Evolutionary conservation across 768 basidiomycete species (phyloP).

Genomic region (Lactarius hatsudake): DNA sequence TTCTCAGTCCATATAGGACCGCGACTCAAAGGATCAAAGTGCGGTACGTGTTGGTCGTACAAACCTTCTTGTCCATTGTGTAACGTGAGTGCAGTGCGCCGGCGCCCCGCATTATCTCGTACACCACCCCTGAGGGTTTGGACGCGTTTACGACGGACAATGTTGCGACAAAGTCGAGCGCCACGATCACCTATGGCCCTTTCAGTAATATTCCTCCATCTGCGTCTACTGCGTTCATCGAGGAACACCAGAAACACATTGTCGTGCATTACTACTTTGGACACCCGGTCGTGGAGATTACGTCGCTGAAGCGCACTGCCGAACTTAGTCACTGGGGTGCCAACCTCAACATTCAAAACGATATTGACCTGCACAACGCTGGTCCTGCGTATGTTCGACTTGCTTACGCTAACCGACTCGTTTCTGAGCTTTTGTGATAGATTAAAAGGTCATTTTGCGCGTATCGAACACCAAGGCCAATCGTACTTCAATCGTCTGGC

Average conservation of each 20-base stretch:
- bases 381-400: conserved; percentile 73
- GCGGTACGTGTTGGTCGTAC: conserved; percentile 49
- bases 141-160: conserved; percentile 59
- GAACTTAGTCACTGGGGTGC: conserved; percentile 98
- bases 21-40: conserved; percentile 83
- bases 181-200: conserved; percentile 86
- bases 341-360: conserved; percentile 91
- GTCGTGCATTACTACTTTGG: conserved; percentile 79
- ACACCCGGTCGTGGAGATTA: conserved; percentile 77
- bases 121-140: conserved; percentile 62
- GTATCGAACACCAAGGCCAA: conserved; percentile 81
- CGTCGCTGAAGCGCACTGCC: conserved; percentile 65
- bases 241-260: conserved; percentile 61
- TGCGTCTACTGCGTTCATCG: conserved; percentile 51
- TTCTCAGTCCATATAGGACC: conserved; percentile 81
- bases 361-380: conserved; percentile 80
- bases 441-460: conserved; percentile 93
- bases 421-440: conserved; percentile 41
- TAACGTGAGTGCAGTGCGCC: conserved; percentile 50
- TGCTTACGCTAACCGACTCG: not conserved
- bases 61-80: not conserved
- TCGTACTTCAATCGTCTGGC: conserved; percentile 62
- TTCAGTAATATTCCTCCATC: conserved; percentile 73
- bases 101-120: conserved; percentile 65
- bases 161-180: conserved; percentile 67